Conservation (phyloP, 352 stramenopile species). For the Globisporangium sylvaticum region DNA sequence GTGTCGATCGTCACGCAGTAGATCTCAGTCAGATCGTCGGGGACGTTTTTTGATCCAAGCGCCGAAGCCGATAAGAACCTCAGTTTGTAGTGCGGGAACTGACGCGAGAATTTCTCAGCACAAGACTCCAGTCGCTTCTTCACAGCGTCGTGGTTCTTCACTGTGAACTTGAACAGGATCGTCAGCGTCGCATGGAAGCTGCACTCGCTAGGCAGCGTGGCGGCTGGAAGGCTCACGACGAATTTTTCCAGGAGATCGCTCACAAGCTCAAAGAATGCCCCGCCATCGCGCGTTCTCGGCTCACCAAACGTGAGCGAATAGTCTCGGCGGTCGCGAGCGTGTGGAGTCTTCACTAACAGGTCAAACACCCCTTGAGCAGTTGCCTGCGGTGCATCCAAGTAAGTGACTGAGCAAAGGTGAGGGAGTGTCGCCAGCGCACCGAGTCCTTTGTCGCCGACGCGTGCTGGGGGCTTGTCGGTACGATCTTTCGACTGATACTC, state of each 20-base stretch:
- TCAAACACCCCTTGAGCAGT: background rate
- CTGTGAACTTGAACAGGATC: no score
- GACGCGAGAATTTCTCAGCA: background rate
- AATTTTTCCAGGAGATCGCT: no score
- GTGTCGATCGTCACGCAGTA: background rate
- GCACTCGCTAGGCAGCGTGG: no score
- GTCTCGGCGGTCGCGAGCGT: no score
- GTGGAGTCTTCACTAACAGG: background rate
- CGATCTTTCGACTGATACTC: background rate
- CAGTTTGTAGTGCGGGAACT: background rate
- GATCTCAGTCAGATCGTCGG: background rate
- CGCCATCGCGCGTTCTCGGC: no score
- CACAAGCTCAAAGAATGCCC: no score
- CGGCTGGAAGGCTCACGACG: background rate
- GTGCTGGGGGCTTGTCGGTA: background rate
- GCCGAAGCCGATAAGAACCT: background rate
- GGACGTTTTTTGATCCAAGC: background rate
- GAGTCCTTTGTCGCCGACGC: background rate
- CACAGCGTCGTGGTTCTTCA: no score
- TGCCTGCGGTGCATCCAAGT: background rate
- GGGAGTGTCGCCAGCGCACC: background rate
- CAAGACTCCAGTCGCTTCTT: background rate
- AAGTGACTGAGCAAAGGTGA: background rate
- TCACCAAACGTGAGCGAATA: no score
- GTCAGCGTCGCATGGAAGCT: no score